These are phyloP conservation scores for Corchorus olitorius DNA, from an alignment of 345 rosid species.

Conservation along the genomic window DNA sequence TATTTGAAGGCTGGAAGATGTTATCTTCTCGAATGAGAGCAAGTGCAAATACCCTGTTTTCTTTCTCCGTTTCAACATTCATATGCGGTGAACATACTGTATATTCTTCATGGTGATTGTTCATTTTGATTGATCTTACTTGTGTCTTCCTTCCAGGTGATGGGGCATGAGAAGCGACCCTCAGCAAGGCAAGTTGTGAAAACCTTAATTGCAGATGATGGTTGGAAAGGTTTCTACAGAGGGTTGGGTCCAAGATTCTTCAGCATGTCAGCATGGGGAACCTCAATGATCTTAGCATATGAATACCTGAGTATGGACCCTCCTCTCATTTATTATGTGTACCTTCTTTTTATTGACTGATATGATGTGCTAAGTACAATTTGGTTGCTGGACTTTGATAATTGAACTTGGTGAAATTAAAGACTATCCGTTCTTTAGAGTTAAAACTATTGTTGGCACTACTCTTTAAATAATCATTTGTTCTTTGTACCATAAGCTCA, in stretches of 20 bases:
- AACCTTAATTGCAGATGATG: slow-evolving; percentile 75
- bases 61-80: not conserved
- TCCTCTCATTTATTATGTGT: slow-evolving; percentile 18
- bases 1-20: slow-evolving; percentile 3
- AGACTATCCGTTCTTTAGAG: not conserved
- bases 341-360: not conserved
- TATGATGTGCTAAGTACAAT: not conserved
- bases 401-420: not conserved
- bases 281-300: slow-evolving; percentile 92
- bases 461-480: not conserved
- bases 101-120: not conserved
- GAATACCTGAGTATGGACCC: slow-evolving; percentile 88
- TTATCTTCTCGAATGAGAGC: slow-evolving; percentile 1
- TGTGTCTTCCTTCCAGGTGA: slow-evolving; percentile 51
- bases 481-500: not conserved
- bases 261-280: slow-evolving; percentile 99
- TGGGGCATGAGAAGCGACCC: slow-evolving; percentile 80
- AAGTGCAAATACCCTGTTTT: not conserved
- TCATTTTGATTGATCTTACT: not conserved
- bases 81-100: slow-evolving; percentile 2
- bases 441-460: not conserved
- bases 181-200: slow-evolving; percentile 71
- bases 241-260: slow-evolving; percentile 95
- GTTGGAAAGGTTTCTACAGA: slow-evolving; percentile 92
- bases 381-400: not conserved